These are phyloP conservation scores for Craterostigma plantagineum DNA, from an alignment of 257 asterid genomes.

Conservation along the genomic window DNA sequence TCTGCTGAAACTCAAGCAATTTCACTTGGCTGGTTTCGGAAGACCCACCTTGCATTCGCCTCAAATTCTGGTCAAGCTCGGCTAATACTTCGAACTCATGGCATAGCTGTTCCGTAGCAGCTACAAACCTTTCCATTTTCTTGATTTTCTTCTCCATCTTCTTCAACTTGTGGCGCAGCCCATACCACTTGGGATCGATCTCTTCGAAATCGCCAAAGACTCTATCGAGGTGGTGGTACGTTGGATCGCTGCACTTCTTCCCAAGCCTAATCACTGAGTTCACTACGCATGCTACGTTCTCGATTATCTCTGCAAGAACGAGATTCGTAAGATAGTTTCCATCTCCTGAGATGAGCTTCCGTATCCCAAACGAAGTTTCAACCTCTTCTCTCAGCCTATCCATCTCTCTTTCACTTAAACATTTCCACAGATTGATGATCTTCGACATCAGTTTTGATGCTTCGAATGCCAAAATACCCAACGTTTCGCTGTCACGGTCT, in stretches of 20 bases:
- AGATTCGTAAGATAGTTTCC: conserved; percentile 48
- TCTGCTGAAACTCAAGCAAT: conserved; percentile 67
- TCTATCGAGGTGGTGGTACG: conserved; percentile 35
- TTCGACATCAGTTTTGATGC: conserved; percentile 64
- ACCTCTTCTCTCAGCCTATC: conserved; percentile 48
- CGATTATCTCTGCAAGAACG: conserved; percentile 49
- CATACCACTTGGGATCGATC: conserved; percentile 34
- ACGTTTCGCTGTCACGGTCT: conserved; percentile 29
- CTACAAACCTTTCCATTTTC: conserved; percentile 83
- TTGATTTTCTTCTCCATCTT: conserved; percentile 75
- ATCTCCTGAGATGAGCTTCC: conserved; percentile 49
- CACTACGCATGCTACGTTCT: conserved; percentile 31
- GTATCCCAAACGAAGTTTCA: conserved; percentile 41
- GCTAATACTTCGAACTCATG: conserved; percentile 67
- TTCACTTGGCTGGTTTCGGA: conserved; percentile 23
- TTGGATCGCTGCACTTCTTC: conserved; percentile 45
- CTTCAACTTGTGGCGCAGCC: conserved; percentile 42
- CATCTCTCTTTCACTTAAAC: conserved; percentile 35
- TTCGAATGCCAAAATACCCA: conserved; percentile 65
- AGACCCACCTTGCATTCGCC: conserved; percentile 41
- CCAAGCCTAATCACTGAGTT: conserved; percentile 44
- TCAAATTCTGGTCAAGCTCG: conserved; percentile 61
- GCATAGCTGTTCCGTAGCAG: conserved; percentile 46
- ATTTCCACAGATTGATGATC: conserved; percentile 53
- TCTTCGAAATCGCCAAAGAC: conserved; percentile 30